Percentiles rank a stretch among this genome's conserved stretches.
Evolutionary conservation across 768 basidiomycete genomes (phyloP).

Genomic region (Mycena latifolia): DNA sequence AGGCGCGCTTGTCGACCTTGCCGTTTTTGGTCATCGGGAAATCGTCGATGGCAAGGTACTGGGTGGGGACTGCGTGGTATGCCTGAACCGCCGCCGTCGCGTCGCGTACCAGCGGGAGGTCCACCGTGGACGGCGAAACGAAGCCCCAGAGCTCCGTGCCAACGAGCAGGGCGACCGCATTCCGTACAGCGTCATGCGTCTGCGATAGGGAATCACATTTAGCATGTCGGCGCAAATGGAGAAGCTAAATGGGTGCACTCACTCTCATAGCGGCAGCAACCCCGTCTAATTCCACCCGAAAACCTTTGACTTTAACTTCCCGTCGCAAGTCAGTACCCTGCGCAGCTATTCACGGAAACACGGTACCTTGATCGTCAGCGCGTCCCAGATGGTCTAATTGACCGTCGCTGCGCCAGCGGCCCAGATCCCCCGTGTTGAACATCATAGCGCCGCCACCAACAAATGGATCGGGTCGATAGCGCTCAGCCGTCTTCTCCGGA

Average conservation of each 20-base stretch:
- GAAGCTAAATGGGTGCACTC: constrained; percentile 3
- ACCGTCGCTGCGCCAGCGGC: constrained; percentile 45
- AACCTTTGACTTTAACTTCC: constrained; percentile 61
- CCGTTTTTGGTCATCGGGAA: constrained; percentile 58
- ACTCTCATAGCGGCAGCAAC: constrained; percentile 59
- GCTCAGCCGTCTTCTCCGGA: constrained; percentile 50
- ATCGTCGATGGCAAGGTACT: constrained; percentile 49
- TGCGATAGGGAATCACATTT: constrained; percentile 9
- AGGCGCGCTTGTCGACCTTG: constrained; percentile 53
- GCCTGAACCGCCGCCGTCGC: constrained; percentile 56
- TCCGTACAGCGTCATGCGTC: constrained; percentile 49
- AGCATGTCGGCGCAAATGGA: not conserved
- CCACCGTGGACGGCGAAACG: constrained; percentile 52
- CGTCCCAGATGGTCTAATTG: constrained; percentile 48
- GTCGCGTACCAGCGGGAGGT: constrained; percentile 45
- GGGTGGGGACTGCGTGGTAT: constrained; percentile 62
- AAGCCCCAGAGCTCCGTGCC: constrained; percentile 61
- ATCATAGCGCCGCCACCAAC: constrained; percentile 50
- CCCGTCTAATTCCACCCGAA: constrained; percentile 64
- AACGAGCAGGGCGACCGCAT: constrained; percentile 56
- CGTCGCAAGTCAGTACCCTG: not conserved
- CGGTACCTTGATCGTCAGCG: constrained; percentile 52
- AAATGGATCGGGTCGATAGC: constrained; percentile 59
- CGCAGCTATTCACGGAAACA: not conserved
- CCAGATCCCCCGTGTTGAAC: constrained; percentile 64